Evolutionary conservation across 1,284 basidiomycete species (phyloP).

Genomic region (Rhodotorula sp.): DNA sequence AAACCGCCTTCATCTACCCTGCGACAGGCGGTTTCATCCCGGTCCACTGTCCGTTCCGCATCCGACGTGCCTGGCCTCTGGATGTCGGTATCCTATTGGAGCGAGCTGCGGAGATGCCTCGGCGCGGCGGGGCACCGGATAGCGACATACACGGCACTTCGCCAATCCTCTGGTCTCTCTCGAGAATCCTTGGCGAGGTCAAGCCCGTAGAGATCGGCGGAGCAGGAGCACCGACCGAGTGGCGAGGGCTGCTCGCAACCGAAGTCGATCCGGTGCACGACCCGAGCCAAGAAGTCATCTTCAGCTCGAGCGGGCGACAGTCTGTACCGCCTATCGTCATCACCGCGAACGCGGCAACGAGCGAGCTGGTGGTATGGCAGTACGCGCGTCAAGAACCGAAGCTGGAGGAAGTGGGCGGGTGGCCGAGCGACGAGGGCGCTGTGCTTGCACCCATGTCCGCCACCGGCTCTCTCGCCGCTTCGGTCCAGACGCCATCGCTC

Average conservation of each 20-base stretch:
- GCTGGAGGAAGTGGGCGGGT: background rate
- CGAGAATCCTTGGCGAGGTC: conserved; percentile 73
- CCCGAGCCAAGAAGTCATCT: conserved; percentile 23
- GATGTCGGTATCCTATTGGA: conserved; percentile 33
- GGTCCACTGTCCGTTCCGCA: conserved; percentile 28
- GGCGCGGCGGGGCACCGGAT: conserved; percentile 1
- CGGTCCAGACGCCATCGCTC: no score
- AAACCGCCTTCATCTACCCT: conserved; percentile 24
- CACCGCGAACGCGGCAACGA: conserved; percentile 1
- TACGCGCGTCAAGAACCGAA: conserved; percentile 6
- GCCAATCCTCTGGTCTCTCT: conserved; percentile 68
- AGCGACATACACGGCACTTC: conserved; percentile 55
- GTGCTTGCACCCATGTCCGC: no score
- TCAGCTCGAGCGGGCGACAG: conserved; percentile 3
- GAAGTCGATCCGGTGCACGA: background rate
- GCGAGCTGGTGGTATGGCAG: conserved; percentile 28
- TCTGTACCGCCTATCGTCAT: conserved; percentile 15
- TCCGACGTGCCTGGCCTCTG: conserved; percentile 21
- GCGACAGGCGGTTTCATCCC: conserved; percentile 18
- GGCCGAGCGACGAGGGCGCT: no score
- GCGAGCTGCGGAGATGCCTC: background rate
- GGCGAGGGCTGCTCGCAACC: background rate
- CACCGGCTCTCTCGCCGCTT: no score
- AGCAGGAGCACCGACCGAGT: no score
- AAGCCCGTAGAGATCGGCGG: conserved; percentile 45